A percentile compares a stretch with the other conserved stretches of the same genome.
Evolutionary conservation across 768 basidiomycete species (phyloP).

Genomic region (Tylopilus sp.): DNA sequence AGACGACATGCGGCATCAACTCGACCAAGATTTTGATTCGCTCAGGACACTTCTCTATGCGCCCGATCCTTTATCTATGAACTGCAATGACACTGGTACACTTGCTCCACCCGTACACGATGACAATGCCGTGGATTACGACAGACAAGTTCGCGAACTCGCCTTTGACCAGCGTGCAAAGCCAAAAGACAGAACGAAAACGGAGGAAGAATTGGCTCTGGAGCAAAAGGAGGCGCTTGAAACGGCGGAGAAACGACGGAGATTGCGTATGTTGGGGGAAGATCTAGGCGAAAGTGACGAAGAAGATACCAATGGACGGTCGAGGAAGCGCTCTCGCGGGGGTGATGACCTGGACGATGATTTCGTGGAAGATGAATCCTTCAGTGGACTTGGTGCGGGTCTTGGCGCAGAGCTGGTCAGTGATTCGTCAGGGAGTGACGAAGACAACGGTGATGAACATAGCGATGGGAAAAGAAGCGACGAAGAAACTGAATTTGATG

Average conservation of each 20-base stretch:
- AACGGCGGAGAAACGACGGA: slow-evolving; percentile 75
- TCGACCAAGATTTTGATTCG: slow-evolving; percentile 84
- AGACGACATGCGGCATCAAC: slow-evolving; percentile 78
- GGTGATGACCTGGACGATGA: slow-evolving; percentile 94
- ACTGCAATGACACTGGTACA: slow-evolving; percentile 30
- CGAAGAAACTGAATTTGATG: slow-evolving; percentile 31
- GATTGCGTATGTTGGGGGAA: slow-evolving; percentile 83
- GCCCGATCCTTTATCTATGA: slow-evolving; percentile 44
- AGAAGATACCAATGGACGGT: slow-evolving; percentile 39
- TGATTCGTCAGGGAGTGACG: slow-evolving; percentile 32
- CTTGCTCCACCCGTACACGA: background rate
- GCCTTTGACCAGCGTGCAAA: slow-evolving; percentile 92
- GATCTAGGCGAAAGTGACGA: slow-evolving; percentile 66
- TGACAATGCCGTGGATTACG: slow-evolving; percentile 64
- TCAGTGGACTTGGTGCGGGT: slow-evolving; percentile 32
- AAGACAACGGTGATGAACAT: slow-evolving; percentile 34
- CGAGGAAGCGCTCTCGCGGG: slow-evolving; percentile 54
- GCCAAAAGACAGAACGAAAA: slow-evolving; percentile 93
- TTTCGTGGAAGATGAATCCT: slow-evolving; percentile 46
- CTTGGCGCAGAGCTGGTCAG: slow-evolving; percentile 41
- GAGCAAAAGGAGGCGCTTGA: slow-evolving; percentile 87
- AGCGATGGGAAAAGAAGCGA: slow-evolving; percentile 25
- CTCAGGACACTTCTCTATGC: slow-evolving; percentile 72
- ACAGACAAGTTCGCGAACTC: slow-evolving; percentile 87
- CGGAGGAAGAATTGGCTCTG: slow-evolving; percentile 88